These are phyloP conservation scores for Taphrina confusa DNA, from an alignment of 1,139 yeast species.

Conservation along the genomic window DNA sequence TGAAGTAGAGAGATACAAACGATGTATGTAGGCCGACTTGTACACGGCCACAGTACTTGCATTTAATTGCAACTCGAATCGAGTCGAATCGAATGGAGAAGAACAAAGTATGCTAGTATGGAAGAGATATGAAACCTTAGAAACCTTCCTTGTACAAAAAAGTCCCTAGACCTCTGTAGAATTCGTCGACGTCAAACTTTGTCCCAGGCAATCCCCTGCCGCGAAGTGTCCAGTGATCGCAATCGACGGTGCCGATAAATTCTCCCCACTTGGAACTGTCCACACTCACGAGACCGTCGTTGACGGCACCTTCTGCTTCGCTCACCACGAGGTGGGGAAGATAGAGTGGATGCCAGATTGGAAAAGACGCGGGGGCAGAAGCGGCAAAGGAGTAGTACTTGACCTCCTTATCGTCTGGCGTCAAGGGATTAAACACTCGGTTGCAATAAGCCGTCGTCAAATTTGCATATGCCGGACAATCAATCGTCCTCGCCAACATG, in stretches of 20 bases:
- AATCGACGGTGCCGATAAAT: slow-evolving; percentile 74
- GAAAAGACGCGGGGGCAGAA: slow-evolving; percentile 27
- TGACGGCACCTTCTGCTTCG: slow-evolving; percentile 49
- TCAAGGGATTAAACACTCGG: slow-evolving; percentile 55
- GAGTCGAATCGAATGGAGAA: too few species aligned
- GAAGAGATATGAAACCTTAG: background rate
- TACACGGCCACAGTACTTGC: too few species aligned
- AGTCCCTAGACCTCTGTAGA: slow-evolving; percentile 27
- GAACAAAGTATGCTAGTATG: background rate
- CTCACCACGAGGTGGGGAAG: slow-evolving; percentile 37
- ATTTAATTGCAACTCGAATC: too few species aligned
- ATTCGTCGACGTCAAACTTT: slow-evolving; percentile 31
- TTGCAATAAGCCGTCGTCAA: slow-evolving; percentile 60
- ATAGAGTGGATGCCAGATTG: slow-evolving; percentile 38
- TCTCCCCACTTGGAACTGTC: slow-evolving; percentile 80
- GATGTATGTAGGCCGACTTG: slow-evolving; percentile 16
- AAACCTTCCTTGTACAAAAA: slow-evolving; percentile 24
- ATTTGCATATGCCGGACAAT: slow-evolving; percentile 45
- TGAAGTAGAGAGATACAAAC: background rate
- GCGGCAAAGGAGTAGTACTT: slow-evolving; percentile 85
- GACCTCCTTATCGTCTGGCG: slow-evolving; percentile 62
- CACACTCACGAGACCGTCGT: slow-evolving; percentile 85
- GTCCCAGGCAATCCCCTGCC: slow-evolving; percentile 34
- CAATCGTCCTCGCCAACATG: slow-evolving; percentile 36
- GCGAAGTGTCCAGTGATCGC: slow-evolving; percentile 74